phyloP scores from a whole-genome alignment of 2,329 filamentous ascomycete species.

The Intubia oerlemansii region DNA sequence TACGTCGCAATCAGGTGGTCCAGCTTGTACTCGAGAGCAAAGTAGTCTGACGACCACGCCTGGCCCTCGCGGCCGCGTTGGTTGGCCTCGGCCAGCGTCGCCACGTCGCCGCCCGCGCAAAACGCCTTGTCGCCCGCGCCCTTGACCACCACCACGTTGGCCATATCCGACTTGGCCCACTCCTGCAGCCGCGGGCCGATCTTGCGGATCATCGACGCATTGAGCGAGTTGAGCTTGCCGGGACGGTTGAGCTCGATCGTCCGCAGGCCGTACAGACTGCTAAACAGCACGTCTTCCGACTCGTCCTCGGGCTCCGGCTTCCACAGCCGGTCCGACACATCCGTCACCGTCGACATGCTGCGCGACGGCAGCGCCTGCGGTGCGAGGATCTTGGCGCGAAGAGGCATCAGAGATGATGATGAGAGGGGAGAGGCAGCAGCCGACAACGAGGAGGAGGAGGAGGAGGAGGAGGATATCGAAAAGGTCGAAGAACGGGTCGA shows the following conservation, averaged over 20 bases:
- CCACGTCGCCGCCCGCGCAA: slow-evolving; percentile 86
- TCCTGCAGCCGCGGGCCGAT: slow-evolving; percentile 76
- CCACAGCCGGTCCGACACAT: slow-evolving; percentile 14
- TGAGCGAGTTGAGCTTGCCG: slow-evolving; percentile 76
- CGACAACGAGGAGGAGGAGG: not conserved
- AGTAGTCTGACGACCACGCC: slow-evolving; percentile 62
- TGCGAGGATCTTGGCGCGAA: slow-evolving; percentile 53
- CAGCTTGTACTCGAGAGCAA: slow-evolving; percentile 85
- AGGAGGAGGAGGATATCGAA: slow-evolving; percentile 1
- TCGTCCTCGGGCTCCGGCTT: slow-evolving; percentile 48
- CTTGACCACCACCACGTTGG: slow-evolving; percentile 82
- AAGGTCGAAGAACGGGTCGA: slow-evolving; percentile 12
- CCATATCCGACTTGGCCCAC: slow-evolving; percentile 88
- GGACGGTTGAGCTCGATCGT: slow-evolving; percentile 90
- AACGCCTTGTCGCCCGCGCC: slow-evolving; percentile 70
- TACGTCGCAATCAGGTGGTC: slow-evolving; percentile 93
- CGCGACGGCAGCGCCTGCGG: slow-evolving; percentile 27
- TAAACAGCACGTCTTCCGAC: slow-evolving; percentile 81
- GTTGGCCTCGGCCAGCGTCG: slow-evolving; percentile 55
- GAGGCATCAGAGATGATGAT: slow-evolving; percentile 42
- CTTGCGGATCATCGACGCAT: slow-evolving; percentile 87
- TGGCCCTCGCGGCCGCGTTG: slow-evolving; percentile 45
- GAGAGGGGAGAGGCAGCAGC: not conserved
- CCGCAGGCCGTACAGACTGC: slow-evolving; percentile 69
- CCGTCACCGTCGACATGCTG: slow-evolving; percentile 20